phyloP scores from a whole-genome alignment of 768 basidiomycete species.

The Pilatotrama ljubarskyi region DNA sequence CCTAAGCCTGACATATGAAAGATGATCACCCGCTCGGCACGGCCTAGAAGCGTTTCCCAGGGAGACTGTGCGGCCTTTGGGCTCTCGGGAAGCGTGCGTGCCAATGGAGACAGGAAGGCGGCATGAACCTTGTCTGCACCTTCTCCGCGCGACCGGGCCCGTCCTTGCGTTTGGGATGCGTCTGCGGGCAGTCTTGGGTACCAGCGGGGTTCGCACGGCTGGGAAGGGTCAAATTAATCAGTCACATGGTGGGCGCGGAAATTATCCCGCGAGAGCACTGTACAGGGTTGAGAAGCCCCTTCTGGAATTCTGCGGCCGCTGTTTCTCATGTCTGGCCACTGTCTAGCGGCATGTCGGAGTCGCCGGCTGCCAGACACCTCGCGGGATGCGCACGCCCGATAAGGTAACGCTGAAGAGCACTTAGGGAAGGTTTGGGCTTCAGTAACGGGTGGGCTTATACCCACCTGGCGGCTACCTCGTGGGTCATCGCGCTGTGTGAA shows the following conservation, averaged over 20 bases:
- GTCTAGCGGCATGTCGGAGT: background rate
- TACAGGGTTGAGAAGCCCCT: background rate
- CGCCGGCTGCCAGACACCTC: background rate
- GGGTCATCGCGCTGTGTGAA: background rate
- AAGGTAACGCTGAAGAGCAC: background rate
- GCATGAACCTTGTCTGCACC: background rate
- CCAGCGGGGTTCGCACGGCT: background rate
- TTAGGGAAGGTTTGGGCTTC: background rate
- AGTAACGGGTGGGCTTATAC: background rate
- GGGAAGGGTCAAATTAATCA: constrained; percentile 5
- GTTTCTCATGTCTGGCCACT: constrained; percentile 1
- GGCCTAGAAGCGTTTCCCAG: constrained; percentile 2
- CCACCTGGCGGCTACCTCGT: background rate
- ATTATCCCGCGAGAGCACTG: constrained; percentile 16
- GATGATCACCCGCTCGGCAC: constrained; percentile 9
- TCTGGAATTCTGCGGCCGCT: constrained; percentile 4
- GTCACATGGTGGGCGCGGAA: constrained; percentile 13
- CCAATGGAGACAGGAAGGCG: background rate
- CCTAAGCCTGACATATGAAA: constrained; percentile 4
- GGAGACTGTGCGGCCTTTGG: constrained; percentile 4
- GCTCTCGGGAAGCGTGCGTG: background rate
- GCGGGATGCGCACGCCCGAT: constrained; percentile 4
- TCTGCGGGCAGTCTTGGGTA: background rate
- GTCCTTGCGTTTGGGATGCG: background rate
- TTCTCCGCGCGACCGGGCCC: too few species aligned